Percentiles rank a stretch among this genome's conserved stretches.
phyloP scores from a whole-genome alignment of 192 early-diverging fungal species.

The Coemansia sp. region DNA sequence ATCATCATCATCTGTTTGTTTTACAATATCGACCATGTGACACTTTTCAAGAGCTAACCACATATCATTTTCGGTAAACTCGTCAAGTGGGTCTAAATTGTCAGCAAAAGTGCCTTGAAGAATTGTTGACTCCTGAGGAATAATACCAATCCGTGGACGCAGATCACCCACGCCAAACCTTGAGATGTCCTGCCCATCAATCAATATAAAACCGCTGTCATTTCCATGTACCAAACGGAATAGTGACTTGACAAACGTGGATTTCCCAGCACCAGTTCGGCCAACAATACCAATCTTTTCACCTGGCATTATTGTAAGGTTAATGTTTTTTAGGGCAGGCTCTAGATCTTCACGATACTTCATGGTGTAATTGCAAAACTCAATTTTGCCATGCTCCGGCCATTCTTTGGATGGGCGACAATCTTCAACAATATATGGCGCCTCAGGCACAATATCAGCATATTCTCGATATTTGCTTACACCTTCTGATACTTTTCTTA shows the following conservation, averaged over 20 bases:
- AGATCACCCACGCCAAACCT: constrained; percentile 55
- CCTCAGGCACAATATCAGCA: neutral
- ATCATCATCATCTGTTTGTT: neutral
- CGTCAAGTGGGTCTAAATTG: constrained; percentile 53
- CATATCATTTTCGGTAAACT: neutral
- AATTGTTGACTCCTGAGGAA: constrained; percentile 61
- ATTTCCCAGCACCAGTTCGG: neutral
- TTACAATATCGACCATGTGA: neutral
- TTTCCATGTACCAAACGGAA: constrained; percentile 27
- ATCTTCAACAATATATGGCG: neutral
- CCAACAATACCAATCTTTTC: neutral
- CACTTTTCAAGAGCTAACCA: neutral
- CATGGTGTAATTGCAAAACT: neutral
- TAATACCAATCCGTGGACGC: constrained; percentile 51
- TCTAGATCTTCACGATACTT: too few relatives aligned
- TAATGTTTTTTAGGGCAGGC: neutral
- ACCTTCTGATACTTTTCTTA: neutral
- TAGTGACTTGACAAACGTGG: neutral
- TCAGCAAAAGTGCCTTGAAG: constrained; percentile 59
- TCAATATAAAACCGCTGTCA: constrained; percentile 29
- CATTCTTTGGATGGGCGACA: neutral
- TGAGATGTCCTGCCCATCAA: constrained; percentile 54
- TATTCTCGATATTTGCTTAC: too few relatives aligned
- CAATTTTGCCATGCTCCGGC: neutral
- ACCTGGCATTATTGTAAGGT: neutral